These are phyloP conservation scores for Corylus heterophylla DNA, from an alignment of 306 rosid species.

Conservation along the genomic window DNA sequence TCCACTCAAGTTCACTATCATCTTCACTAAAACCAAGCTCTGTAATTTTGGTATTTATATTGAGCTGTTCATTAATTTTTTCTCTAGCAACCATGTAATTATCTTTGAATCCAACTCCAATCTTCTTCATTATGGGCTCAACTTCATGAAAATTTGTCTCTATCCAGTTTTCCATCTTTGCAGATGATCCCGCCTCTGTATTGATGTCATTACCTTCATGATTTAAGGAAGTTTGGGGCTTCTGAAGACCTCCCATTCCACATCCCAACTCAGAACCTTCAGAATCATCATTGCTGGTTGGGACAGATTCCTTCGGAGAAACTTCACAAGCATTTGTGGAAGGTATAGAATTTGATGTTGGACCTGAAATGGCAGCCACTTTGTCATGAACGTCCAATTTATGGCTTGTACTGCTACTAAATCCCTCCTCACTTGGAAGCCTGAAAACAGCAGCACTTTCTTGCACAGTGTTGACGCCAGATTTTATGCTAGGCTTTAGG, in stretches of 20 bases:
- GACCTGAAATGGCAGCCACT: slow-evolving; percentile 31
- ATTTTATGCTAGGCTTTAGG: slow-evolving; percentile 33
- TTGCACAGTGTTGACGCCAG: slow-evolving; percentile 22
- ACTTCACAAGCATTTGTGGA: slow-evolving; percentile 32
- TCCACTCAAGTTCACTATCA: slow-evolving; percentile 84
- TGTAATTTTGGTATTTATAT: slow-evolving; percentile 36
- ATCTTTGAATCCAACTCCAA: slow-evolving; percentile 78
- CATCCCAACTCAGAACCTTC: slow-evolving; percentile 28
- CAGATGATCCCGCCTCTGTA: slow-evolving; percentile 29
- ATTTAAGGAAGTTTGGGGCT: slow-evolving; percentile 38
- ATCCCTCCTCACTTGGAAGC: slow-evolving; percentile 38
- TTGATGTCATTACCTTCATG: slow-evolving; percentile 37
- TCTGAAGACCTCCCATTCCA: slow-evolving; percentile 30
- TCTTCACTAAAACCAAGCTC: slow-evolving; percentile 47
- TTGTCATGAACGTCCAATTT: slow-evolving; percentile 23
- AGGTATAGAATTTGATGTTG: slow-evolving; percentile 41
- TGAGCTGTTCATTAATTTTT: slow-evolving; percentile 45
- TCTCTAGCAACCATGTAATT: slow-evolving; percentile 73
- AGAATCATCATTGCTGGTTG: slow-evolving; percentile 30
- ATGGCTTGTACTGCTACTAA: slow-evolving; percentile 25
- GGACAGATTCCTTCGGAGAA: slow-evolving; percentile 38
- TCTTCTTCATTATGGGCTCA: slow-evolving; percentile 70
- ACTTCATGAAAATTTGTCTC: slow-evolving; percentile 73
- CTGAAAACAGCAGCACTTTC: slow-evolving; percentile 36
- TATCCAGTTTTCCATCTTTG: slow-evolving; percentile 64